Conservation (phyloP, 2,329 filamentous ascomycete species). For the Dactylonectria estremocensis region DNA sequence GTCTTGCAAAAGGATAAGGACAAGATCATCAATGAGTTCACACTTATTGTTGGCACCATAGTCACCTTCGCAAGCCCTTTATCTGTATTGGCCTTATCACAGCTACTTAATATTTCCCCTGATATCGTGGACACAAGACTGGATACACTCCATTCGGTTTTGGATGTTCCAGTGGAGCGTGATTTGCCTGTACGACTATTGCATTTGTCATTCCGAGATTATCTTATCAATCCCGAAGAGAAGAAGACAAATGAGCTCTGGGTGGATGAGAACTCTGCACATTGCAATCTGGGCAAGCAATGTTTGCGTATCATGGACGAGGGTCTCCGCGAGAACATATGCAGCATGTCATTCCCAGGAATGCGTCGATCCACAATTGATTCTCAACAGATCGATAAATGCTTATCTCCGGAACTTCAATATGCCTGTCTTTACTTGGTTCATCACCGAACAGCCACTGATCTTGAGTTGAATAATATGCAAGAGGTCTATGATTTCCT, state of each 20-base stretch:
- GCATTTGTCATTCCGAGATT: neutral
- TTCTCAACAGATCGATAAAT: too few species aligned
- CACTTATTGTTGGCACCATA: slow-evolving; percentile 16
- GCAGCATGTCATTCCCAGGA: too few species aligned
- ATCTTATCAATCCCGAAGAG: neutral
- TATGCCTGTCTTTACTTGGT: too few species aligned
- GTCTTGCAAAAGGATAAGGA: neutral
- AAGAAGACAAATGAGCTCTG: neutral
- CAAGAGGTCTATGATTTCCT: neutral
- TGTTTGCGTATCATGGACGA: too few species aligned
- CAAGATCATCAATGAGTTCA: slow-evolving; percentile 17
- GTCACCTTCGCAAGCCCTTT: slow-evolving; percentile 4
- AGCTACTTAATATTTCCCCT: neutral
- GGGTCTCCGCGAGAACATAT: too few species aligned
- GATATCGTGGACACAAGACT: neutral
- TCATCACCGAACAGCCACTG: too few species aligned
- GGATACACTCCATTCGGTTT: neutral
- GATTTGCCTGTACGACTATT: neutral
- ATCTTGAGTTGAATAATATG: too few species aligned
- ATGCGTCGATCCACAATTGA: too few species aligned
- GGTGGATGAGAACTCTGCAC: neutral
- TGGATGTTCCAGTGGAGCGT: neutral
- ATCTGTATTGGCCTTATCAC: slow-evolving; percentile 21
- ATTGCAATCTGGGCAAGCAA: too few species aligned
- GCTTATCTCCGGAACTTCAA: too few species aligned